Base-by-base conservation (phyloP, 2,329 filamentous ascomycete genomes). In the Aciculosporium take region DNA sequence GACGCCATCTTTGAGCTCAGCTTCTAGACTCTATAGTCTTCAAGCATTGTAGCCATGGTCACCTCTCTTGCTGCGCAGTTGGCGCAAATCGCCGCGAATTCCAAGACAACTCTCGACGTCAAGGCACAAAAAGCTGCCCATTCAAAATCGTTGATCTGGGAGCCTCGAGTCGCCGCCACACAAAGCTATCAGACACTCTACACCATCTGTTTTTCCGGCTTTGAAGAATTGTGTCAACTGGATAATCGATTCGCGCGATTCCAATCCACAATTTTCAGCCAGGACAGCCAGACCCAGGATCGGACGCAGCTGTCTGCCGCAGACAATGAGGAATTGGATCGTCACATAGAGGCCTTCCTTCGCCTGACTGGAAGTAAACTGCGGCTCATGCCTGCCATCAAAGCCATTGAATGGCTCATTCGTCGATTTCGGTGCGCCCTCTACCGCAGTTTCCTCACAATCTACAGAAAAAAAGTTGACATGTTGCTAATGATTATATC, bases 111-210 rank as follows among this genome's bases (percentile, higher is more conserved):
- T 51, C 76, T 96, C 55, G 85, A 96, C 59, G 73, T 94, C 53
- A 94, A 93, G 65, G 85, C 88, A 54, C 87, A 95, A 66, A 89
- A 87, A 63, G 77, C 83, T 46, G 79, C 85, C 48, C 91, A 98
- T 65, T 85, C 85, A 49, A 89, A 95, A 62, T 98, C 91, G 40
- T 68, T 99, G 46, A 84, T 99, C 45, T 98, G 94, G 67, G 88
- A 94, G 53, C 74, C 84, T 45, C 77, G 79, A 56, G 72, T 89
- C 51, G 91, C 91, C 39, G 81, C 83, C 5, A 79, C 79, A 13
- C 91, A 99, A 66, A 91, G 81, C 54, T 94, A 89, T 60, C 84
- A 94, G 56, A 84, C 81, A 4, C 73, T 98, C 44, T 96, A 84
- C 59, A 76, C 82, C 43, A 76, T 94, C 58, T 96, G 89, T 57